Base-by-base conservation (phyloP, 176 grass and related monocot genomes). In the Secale cereale region DNA sequence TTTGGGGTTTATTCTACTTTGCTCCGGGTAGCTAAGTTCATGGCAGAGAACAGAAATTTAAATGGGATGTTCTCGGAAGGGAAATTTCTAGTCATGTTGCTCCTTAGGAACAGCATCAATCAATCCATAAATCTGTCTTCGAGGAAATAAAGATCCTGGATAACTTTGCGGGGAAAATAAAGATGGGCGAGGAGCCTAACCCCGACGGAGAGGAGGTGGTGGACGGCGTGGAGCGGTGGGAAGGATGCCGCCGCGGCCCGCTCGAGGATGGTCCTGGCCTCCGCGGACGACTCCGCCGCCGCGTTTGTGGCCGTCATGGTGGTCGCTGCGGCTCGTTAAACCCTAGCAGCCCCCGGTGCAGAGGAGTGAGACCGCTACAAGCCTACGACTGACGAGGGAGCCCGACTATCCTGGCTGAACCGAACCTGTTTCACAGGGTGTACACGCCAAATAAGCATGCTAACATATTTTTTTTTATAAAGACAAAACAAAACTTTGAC, bases 181-280 rank as follows among this genome's bases (percentile, higher is more conserved):
- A 2, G 70, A 74, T 52, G 41, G 27, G 45, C 0, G 85, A 85
- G 85, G 59, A 85, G 45, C 59, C 85, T 50, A 72, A 94, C 92
- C 87, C 90, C 92, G 79, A 89, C 82, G 82, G 87, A 94, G 50
- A 94, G 85, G 56, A 94, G 83, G 45, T 92, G 81, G 73, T 81
- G 90, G 50, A 92, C 52, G 82, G 80, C 90, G 39, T 88, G 82
- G 48, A 84, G 79, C 3, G 92, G 85, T 0, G 92, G 92, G 39
- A 94, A 88, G 35, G 80, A 86, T 59, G 69, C 33, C 23, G 52
- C 69, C 26, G 66, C 84, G 23, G 85, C 85, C 76, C 35, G 79
- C 70, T 79, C 70, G 10, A 91, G 84, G 31, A 90, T 70, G 63
- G 25, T 86, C 60, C 30, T 36, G 3, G 57, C 84, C 75, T 83